These are phyloP conservation scores for Paraglomus occultum DNA, from an alignment of 192 early-diverging fungal genomes.

Conservation along the genomic window DNA sequence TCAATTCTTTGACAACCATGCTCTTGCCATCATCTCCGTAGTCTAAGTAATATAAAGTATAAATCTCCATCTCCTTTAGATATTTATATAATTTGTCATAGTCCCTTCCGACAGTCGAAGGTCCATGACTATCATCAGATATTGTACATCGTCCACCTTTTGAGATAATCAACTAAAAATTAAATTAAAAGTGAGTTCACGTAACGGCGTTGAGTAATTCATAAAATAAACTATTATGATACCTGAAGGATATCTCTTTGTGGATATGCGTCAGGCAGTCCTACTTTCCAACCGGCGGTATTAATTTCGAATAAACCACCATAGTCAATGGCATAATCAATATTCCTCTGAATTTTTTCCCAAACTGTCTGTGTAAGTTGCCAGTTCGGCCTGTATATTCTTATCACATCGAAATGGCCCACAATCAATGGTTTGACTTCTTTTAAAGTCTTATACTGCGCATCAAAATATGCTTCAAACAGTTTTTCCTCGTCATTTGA, in stretches of 20 bases:
- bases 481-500: conserved; percentile 39
- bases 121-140: conserved; percentile 94
- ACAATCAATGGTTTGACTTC: conserved; percentile 76
- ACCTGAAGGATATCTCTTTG: conserved; percentile 79
- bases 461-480: conserved; percentile 85
- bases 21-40: neutral
- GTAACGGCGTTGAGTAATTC: neutral
- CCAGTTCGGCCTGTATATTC: conserved; percentile 61
- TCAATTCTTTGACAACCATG: conserved; percentile 13
- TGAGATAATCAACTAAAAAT: conserved; percentile 55
- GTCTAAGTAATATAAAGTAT: conserved; percentile 50
- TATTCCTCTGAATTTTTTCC: conserved; percentile 71
- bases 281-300: conserved; percentile 90
- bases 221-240: conserved; percentile 3
- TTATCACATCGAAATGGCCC: conserved; percentile 95
- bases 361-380: conserved; percentile 37
- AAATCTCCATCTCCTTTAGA: conserved; percentile 62
- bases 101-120: conserved; percentile 80
- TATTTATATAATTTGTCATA: conserved; percentile 75
- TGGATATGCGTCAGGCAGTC: conserved; percentile 83
- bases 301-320: conserved; percentile 94
- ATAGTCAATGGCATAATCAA: conserved; percentile 73
- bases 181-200: conserved; percentile 3
- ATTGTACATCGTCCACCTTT: conserved; percentile 77
- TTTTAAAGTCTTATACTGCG: conserved; percentile 74